Conservation (phyloP, 1,284 basidiomycete genomes). For the Exobasidium cylindrosporum region DNA sequence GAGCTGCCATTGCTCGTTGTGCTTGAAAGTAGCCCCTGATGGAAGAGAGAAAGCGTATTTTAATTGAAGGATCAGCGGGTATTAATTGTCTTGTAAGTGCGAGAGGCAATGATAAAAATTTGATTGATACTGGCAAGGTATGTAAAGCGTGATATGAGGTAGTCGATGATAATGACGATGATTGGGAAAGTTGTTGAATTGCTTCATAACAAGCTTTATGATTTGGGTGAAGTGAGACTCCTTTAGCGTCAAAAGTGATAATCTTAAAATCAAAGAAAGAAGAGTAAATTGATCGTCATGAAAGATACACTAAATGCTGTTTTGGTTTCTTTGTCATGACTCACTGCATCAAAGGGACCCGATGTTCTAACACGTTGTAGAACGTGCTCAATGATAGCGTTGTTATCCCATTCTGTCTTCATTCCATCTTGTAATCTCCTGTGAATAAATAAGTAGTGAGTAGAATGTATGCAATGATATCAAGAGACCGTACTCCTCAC, state of each 20-base stretch:
- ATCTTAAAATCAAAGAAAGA: constrained; percentile 61
- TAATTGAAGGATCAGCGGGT: neutral
- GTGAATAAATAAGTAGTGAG: constrained; percentile 23
- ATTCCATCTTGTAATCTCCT: constrained; percentile 76
- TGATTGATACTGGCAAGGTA: constrained; percentile 8
- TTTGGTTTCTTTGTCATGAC: too few species aligned
- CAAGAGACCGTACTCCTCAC: too few species aligned
- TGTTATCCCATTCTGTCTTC: constrained; percentile 65
- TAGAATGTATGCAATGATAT: too few species aligned
- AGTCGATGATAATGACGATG: neutral
- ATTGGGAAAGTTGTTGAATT: neutral
- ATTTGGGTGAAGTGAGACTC: constrained; percentile 85
- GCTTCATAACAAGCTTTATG: constrained; percentile 71
- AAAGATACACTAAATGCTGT: too few species aligned
- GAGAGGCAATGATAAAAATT: constrained; percentile 11
- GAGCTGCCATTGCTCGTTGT: constrained; percentile 41
- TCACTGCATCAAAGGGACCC: constrained; percentile 3
- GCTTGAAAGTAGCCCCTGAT: constrained; percentile 27
- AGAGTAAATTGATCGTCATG: neutral
- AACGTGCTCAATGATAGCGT: constrained; percentile 44
- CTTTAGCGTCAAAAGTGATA: constrained; percentile 80
- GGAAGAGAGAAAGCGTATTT: constrained; percentile 19
- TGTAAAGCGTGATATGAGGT: constrained; percentile 14
- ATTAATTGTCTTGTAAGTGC: constrained; percentile 7
- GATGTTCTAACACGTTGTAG: constrained; percentile 1